Conservation (phyloP, 225 moss, liverwort and hornwort species). For the Polytrichum commune region DNA sequence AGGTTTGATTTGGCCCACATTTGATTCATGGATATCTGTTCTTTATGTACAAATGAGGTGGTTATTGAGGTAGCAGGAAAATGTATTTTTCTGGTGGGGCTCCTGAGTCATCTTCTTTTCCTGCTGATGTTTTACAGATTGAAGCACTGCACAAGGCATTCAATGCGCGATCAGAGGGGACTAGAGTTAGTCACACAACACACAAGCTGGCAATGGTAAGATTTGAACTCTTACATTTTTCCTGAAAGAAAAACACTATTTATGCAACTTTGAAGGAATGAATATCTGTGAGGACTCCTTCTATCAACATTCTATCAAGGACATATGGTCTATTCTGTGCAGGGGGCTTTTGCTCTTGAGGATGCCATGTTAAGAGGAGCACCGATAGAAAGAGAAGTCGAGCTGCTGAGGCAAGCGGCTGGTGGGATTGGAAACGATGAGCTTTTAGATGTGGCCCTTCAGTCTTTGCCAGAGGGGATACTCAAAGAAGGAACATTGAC, state of each 20-base stretch:
- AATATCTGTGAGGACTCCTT: not conserved
- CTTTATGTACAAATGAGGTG: no score
- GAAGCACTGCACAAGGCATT: conserved; percentile 84
- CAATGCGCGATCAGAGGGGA: conserved; percentile 81
- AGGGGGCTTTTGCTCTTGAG: conserved; percentile 98
- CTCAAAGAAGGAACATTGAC: conserved; percentile 71
- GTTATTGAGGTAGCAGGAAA: no score
- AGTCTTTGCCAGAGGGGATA: conserved; percentile 76
- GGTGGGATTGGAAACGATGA: conserved; percentile 77
- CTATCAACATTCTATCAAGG: not conserved
- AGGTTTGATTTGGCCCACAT: no score
- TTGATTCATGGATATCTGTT: no score
- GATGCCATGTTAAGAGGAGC: conserved; percentile 79
- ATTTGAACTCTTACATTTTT: not conserved
- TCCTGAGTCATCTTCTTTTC: not conserved
- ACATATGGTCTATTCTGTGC: conserved; percentile 8
- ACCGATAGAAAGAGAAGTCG: conserved; percentile 68
- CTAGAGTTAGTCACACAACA: conserved; percentile 83
- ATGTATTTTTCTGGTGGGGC: no score
- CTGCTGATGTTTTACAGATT: conserved; percentile 40
- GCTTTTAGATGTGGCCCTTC: conserved; percentile 76
- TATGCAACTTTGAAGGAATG: not conserved
- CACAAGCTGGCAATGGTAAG: conserved; percentile 99
- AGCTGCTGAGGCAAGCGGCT: conserved; percentile 68
- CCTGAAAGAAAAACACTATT: no score